These are phyloP conservation scores for Xerocomellus dryophilus DNA, from an alignment of 768 basidiomycete genomes.

Conservation along the genomic window DNA sequence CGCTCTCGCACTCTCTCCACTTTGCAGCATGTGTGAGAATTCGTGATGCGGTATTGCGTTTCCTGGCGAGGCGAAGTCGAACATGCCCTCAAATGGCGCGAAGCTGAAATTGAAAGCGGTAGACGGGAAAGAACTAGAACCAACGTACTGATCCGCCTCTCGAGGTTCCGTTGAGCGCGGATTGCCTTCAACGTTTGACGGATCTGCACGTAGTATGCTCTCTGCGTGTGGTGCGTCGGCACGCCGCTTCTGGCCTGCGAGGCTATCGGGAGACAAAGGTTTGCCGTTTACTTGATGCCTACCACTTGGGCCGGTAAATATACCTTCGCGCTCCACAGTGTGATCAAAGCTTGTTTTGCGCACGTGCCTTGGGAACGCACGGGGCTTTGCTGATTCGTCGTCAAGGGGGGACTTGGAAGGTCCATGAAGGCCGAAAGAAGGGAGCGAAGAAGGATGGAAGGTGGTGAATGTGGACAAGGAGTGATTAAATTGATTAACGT, in stretches of 20 bases:
- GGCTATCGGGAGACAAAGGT: conserved; percentile 60
- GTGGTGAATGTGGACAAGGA: conserved; percentile 41
- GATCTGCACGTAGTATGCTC: conserved; percentile 76
- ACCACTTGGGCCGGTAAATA: conserved; percentile 56
- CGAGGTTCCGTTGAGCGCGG: conserved; percentile 29
- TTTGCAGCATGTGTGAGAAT: conserved; percentile 34
- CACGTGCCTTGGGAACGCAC: conserved; percentile 77
- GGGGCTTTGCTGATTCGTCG: conserved; percentile 38
- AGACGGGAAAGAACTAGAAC: conserved; percentile 57
- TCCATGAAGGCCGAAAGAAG: conserved; percentile 67
- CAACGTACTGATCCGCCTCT: conserved; percentile 41
- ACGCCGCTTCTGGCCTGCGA: conserved; percentile 71
- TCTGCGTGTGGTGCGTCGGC: conserved; percentile 81
- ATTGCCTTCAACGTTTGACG: conserved; percentile 50
- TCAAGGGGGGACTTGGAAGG: conserved; percentile 37
- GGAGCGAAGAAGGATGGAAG: conserved; percentile 70
- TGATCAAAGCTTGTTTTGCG: conserved; percentile 96
- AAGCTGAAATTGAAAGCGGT: conserved; percentile 72
- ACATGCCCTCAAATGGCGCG: conserved; percentile 61
- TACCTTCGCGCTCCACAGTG: conserved; percentile 70
- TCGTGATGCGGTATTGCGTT: conserved; percentile 36
- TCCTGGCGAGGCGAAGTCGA: conserved; percentile 44
- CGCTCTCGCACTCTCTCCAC: conserved; percentile 26
- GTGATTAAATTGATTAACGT: conserved; percentile 37
- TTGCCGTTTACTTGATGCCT: conserved; percentile 82